Evolutionary conservation across 2,329 filamentous ascomycete species (phyloP), one percentile per base, ranked within the genome.

Genomic region (Daldinia sp.): DNA sequence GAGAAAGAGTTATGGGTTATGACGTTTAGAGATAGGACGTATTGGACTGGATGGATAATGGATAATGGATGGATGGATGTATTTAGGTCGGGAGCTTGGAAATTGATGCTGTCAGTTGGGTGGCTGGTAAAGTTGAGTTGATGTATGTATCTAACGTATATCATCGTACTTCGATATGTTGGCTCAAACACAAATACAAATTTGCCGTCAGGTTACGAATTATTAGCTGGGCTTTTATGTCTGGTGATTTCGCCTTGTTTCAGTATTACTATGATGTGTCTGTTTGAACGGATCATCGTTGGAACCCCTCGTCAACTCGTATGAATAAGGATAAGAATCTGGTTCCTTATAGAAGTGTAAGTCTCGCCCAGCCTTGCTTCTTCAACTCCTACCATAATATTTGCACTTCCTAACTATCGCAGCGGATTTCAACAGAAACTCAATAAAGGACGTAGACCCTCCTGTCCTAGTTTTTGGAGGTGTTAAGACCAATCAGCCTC

Each of bases 1-100:
- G 32, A 9, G 37, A 32, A 17, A n/a, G 30, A 15, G 25, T 65
- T 15, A 62, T 25, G 62, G 62, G 54, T 53, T 58, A 65, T 39
- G 58, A 65, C 19, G 54, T 62, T 58, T 52, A 45, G 58, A 34
- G 51, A 27, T 5, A 39, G 37, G 49, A 34, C 29, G 32, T 13
- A 35, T 50, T 49, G 55, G 37, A 15, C 32, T n/a, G n/a, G n/a
- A n/a, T n/a, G n/a, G n/a, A n/a, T n/a, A n/a, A n/a, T n/a, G n/a
- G n/a, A n/a, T n/a, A n/a, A n/a, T n/a, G n/a, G n/a, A n/a, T n/a
- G n/a, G n/a, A n/a, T n/a, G n/a, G n/a, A n/a, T n/a, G 39, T 45
- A 9, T 15, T 43, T 25, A n/a, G 13, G 13, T 10, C 21, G 17
- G 19, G 37, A 10, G 37, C 21, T 27, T 45, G 39, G 21, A 45